Evolutionary conservation across 495 filamentous ascomycete genomes (phyloP), one percentile per base, ranked within the genome.

Genomic region (Neurospora terricola): DNA sequence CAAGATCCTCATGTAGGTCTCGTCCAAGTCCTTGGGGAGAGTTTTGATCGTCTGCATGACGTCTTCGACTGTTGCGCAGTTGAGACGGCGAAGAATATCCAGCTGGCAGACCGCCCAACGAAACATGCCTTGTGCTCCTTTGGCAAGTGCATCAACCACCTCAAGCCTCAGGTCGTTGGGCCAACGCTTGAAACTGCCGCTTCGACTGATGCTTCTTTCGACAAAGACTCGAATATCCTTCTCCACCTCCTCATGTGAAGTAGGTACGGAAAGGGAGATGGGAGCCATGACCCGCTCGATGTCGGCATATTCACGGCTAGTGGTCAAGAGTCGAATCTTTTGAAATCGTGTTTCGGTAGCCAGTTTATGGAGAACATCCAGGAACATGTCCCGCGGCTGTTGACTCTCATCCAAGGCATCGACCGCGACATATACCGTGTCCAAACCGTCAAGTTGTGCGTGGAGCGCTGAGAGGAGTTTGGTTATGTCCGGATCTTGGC

Each of bases 81-180:
- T 7, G 14, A 77, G 73, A 23, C 78, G 78, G 38, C 79, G 74
- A 8, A 87, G 68, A 1, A 80, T 77, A 69, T 85, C 81, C 9
- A 87, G 74, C 72, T 86, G 83, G 74, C 83, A 84, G 8, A 81
- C 79, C 5, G 79, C 81, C 84, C 83, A 86, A 21, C 83, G 82
- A 70, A 86, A 86, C 83, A 85, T 85, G 27, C 83, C 82, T 74
- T 82, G 76, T 10, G 82, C 83, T 59, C 78, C 77, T 0, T 72
- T 69, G 2, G 80, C 70, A 30, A 85, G 68, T 1, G 72, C 71
- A 2, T 76, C 69, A 37, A 80, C 75, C 36, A 83, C 78, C 37
- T 81, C 75, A 16, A 14, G 21, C n/a, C 74, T 73, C 14, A 84
- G 75, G 4, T 43, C 69, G 8, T 36, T 0, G 0, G 72, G 42